Evolutionary conservation across 106 monocot genomes (phyloP).

Genomic region (Triglochin maritima): DNA sequence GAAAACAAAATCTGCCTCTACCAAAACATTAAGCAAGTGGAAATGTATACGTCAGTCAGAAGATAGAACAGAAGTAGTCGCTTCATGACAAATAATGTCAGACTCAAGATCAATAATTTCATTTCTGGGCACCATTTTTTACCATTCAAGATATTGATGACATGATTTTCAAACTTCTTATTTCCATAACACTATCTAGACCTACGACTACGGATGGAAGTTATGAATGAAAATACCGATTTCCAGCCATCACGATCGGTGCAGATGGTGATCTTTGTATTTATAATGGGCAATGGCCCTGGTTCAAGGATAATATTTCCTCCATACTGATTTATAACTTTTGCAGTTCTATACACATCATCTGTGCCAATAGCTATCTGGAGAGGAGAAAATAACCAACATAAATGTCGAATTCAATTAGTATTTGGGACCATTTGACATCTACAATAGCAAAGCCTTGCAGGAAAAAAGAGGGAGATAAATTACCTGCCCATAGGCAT

Average conservation of each 20-base stretch:
- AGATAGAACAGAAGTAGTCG: too few species aligned
- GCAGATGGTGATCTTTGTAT: conserved; percentile 91
- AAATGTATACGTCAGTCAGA: too few species aligned
- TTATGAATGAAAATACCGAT: conserved; percentile 37
- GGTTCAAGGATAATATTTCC: conserved; percentile 86
- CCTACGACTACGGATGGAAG: neutral
- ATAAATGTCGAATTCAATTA: too few species aligned
- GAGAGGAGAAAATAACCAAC: neutral
- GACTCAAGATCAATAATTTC: neutral
- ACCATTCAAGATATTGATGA: neutral
- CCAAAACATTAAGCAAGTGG: too few species aligned
- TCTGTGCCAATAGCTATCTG: conserved; percentile 97
- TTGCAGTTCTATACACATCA: conserved; percentile 95
- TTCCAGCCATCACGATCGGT: conserved; percentile 99
- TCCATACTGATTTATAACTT: conserved; percentile 62
- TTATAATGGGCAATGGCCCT: conserved; percentile 90
- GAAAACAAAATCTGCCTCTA: too few species aligned
- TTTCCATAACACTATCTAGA: too few species aligned
- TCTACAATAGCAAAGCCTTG: too few species aligned
- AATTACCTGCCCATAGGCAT: conserved; percentile 81
- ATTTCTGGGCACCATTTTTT: neutral
- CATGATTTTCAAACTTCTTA: neutral
- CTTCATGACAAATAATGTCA: too few species aligned
- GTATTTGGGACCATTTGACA: too few species aligned
- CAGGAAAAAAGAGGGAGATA: neutral